Base-by-base conservation (phyloP, 805 yeast species). In the Tetrapisispora iriomotensis region DNA sequence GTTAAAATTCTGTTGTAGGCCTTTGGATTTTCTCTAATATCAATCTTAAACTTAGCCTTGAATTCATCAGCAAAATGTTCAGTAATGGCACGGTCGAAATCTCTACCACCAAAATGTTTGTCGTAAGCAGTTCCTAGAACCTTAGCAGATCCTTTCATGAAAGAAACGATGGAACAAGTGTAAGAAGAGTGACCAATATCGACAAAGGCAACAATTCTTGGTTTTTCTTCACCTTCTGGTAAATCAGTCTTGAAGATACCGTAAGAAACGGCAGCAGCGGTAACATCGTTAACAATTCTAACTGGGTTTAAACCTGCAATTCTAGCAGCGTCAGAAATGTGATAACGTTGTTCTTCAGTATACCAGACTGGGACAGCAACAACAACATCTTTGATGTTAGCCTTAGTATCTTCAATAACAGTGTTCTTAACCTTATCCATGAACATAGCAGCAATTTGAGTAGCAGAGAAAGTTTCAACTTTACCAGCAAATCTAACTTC, bases 231-330 rank as follows among this genome's bases (percentile, higher is more conserved):
- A 37, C 50, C 55, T 66, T 87, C 96, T 57, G 96, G 95, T 56
- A 90, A 74, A 60, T 90, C 96, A 50, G 82, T 75, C 75, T 90
- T 88, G 80, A 88, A 88, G 43, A 90, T 95, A 72, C 97, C 97
- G 71, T 92, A 94, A 56, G 96, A 94, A 50, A 92, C 95, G 57
- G 96, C 97, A 44, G 97, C 97, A 45, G 97, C 96, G 43, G 97
- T 88, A 50, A 84, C 81, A 64, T 92, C 97, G 65, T 92, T 92
- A 53, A 92, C 94, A 48, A 92, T 78, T 75, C 97, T 83, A 43
- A 90, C 96, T 44, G 96, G 96, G 77, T 88, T 88, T 58, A 90
- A 74, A 45, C 95, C 95, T 42, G 96, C 96, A 62, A 90, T 83
- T 60, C 72, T 75, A 60, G 95, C 90, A 42, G 97, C 96, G 62